These are phyloP conservation scores for Saccharomycopsis selenospora DNA, from an alignment of 805 yeast genomes.

Conservation along the genomic window DNA sequence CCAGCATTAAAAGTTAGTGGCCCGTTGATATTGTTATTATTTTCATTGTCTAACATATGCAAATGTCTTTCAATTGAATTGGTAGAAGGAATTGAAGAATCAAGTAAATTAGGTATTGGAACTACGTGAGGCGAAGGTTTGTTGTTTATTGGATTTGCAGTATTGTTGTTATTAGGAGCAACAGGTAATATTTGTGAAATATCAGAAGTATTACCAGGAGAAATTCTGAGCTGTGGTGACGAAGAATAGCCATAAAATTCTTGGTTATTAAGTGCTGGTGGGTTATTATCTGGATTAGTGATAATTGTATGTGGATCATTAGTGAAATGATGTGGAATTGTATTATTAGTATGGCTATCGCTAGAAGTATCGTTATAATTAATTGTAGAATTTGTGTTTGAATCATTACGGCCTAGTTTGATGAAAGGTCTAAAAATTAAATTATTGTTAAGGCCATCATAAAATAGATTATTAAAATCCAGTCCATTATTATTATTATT, in stretches of 20 bases:
- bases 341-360: not conserved
- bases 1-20: not conserved
- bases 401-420: constrained; percentile 12
- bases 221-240: no score
- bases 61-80: not conserved
- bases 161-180: not conserved
- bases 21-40: not conserved
- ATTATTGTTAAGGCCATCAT: constrained; percentile 21
- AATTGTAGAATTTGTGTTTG: not conserved
- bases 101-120: not conserved
- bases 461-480: constrained; percentile 16
- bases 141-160: no score
- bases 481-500: not conserved
- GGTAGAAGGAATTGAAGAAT: no score
- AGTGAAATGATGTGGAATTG: not conserved
- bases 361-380: no score
- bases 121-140: not conserved
- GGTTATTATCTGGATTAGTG: not conserved
- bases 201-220: not conserved
- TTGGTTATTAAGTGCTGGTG: not conserved
- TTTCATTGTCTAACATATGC: not conserved
- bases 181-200: not conserved
- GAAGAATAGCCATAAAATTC: not conserved
- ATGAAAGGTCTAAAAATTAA: constrained; percentile 19
- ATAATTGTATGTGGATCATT: not conserved